Evolutionary conservation across 1,284 basidiomycete genomes (phyloP), one percentile per base, ranked within the genome.

Genomic region (Inonotus obliquus): DNA sequence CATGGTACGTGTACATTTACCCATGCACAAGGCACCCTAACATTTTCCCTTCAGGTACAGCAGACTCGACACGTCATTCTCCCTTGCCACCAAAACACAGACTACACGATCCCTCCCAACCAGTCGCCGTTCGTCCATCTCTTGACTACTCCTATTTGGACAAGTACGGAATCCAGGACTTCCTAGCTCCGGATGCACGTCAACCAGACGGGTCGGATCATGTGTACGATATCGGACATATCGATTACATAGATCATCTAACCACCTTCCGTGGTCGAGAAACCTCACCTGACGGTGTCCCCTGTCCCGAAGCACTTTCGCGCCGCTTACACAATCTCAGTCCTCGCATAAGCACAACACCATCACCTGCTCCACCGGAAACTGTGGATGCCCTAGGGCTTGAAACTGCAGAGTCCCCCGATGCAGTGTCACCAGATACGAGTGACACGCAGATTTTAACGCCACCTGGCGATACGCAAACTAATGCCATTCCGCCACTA

Each of bases 1-100:
- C 86, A 90, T 71, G 88, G 89, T 87, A 65, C 68, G 74, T 53
- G 39, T 52, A 6, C 23, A 11, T 19, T 4, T 35, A 17, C 27
- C 14, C 2, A 25, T 49, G 19, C 47, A 49, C 21, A 25, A 23
- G 25, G 25, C 51, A 52, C 13, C 10, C 14, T 19, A n/a, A 52
- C 13, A 35, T 32, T 29, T 39, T 25, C 44, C 47, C n/a, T 14
- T 32, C 63, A 77, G 76, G 76, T 52, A 73, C 75, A 4, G 75
- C 75, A 4, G 76, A 77, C 61, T 77, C 76, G 13, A 77, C 76
- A 2, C 68, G 73, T 47, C 74, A 76, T 1, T 76, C 76, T 1
- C 76, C 76, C 1, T 67, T 69, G n/a, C 71, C 72, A 7, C 69
- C 69, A 49, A 68, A 66, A 17, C 73, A 71, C 49, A 71, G 67